phyloP scores from a whole-genome alignment of 192 early-diverging fungal species.

The Coemansia sp. region DNA sequence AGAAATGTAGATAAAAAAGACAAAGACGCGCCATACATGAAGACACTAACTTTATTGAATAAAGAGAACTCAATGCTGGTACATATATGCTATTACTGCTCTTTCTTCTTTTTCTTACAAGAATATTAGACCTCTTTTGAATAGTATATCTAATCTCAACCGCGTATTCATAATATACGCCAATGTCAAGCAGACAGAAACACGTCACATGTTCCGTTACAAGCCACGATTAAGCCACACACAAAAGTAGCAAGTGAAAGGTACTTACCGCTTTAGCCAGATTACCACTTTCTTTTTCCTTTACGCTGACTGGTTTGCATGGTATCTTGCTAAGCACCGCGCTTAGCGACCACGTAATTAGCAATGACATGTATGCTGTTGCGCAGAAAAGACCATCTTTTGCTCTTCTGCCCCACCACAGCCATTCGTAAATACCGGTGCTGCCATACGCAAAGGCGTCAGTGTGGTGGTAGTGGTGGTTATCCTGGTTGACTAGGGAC shows the following conservation, averaged over 20 bases:
- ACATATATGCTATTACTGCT: background rate
- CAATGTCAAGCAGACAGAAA: slow-evolving; percentile 7
- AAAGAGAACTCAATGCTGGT: background rate
- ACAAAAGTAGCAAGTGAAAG: background rate
- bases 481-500: no score
- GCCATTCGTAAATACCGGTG: no score
- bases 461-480: no score
- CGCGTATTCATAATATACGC: background rate
- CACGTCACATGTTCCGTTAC: background rate
- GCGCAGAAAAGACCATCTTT: slow-evolving; percentile 2
- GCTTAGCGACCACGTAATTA: slow-evolving; percentile 23
- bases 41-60: background rate
- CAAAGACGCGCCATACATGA: slow-evolving; percentile 1
- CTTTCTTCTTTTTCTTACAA: background rate
- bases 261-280: background rate
- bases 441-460: no score
- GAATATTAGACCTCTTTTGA: background rate
- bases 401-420: slow-evolving; percentile 1
- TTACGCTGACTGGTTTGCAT: background rate
- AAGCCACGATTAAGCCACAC: background rate
- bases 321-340: slow-evolving; percentile 7
- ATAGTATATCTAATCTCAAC: slow-evolving; percentile 9
- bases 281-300: background rate
- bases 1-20: background rate
- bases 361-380: slow-evolving; percentile 17